Percentiles rank a stretch among this genome's conserved stretches.
phyloP scores from a whole-genome alignment of 371 early-diverging fungal species.

The Zancudomyces culisetae region DNA sequence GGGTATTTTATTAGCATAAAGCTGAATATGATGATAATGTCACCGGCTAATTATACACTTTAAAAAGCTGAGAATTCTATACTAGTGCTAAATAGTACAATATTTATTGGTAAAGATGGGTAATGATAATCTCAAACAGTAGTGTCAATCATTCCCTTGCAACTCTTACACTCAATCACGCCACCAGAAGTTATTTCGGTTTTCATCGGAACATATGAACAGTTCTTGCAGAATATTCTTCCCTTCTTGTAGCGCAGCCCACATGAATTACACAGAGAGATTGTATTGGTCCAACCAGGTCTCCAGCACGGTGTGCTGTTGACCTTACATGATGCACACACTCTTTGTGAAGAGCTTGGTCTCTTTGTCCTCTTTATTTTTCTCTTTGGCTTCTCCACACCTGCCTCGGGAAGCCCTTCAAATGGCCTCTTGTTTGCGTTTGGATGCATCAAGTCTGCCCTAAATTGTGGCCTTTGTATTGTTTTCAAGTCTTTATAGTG shows the following conservation, averaged over 20 bases:
- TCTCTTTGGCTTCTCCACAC: neutral
- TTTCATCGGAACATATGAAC: slow-evolving; percentile 35
- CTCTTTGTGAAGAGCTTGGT: slow-evolving; percentile 4
- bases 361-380: neutral
- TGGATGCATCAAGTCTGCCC: neutral
- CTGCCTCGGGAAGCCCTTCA: neutral
- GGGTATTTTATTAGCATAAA: too few species aligned
- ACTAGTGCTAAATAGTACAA: too few species aligned
- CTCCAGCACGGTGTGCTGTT: slow-evolving; percentile 36
- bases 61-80: too few species aligned
- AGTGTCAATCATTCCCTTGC: slow-evolving; percentile 2
- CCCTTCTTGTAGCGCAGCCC: slow-evolving; percentile 35
- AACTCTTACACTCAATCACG: slow-evolving; percentile 18
- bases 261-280: slow-evolving; percentile 33
- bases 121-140: too few species aligned
- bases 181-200: slow-evolving; percentile 26
- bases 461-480: neutral
- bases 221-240: slow-evolving; percentile 26
- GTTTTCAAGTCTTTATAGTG: too few species aligned
- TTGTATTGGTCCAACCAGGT: slow-evolving; percentile 29
- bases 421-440: too few species aligned
- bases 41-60: too few species aligned
- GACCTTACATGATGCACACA: slow-evolving; percentile 29
- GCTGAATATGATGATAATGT: too few species aligned
- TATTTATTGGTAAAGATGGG: too few species aligned